Evolutionary conservation across 2,329 filamentous ascomycete species (phyloP).

Genomic region (Setomelanomma holmii): DNA sequence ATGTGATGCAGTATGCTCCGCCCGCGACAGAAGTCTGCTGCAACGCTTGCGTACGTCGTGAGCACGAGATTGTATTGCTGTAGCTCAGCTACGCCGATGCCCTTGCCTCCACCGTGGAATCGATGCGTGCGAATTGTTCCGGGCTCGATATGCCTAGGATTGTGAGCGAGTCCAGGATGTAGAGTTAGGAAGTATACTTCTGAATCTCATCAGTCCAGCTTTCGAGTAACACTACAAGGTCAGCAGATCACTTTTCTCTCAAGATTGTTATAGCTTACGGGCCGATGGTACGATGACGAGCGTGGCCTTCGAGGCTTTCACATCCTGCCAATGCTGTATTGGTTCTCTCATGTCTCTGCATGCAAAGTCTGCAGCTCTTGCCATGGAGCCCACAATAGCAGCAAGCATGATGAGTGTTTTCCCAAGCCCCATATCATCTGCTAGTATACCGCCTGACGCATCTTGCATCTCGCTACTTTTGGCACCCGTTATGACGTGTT

Average conservation of each 20-base stretch:
- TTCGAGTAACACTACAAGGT: background rate
- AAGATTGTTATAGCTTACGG: constrained; percentile 2
- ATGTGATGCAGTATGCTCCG: constrained; percentile 9
- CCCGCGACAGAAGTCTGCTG: constrained; percentile 5
- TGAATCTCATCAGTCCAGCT: background rate
- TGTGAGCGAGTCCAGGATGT: too few species aligned
- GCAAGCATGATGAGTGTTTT: constrained; percentile 24
- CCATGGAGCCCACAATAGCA: constrained; percentile 16
- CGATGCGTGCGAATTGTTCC: background rate
- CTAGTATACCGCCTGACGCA: constrained; percentile 26
- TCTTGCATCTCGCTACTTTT: constrained; percentile 24
- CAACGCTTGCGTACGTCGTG: constrained; percentile 26
- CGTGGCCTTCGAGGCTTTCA: constrained; percentile 14
- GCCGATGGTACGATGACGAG: constrained; percentile 25
- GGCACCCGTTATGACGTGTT: constrained; percentile 74
- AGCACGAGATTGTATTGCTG: constrained; percentile 16
- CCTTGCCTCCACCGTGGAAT: background rate
- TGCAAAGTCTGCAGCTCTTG: constrained; percentile 10
- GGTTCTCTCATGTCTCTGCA: background rate
- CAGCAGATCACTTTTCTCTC: background rate
- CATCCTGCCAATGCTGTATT: background rate
- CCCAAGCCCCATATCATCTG: constrained; percentile 35
- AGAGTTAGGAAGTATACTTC: too few species aligned
- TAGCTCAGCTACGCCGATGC: background rate
- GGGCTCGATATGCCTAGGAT: background rate